Evolutionary conservation across 371 early-diverging fungal species (phyloP), one percentile per base, ranked within the genome.

Genomic region (Fennellomyces sp.): DNA sequence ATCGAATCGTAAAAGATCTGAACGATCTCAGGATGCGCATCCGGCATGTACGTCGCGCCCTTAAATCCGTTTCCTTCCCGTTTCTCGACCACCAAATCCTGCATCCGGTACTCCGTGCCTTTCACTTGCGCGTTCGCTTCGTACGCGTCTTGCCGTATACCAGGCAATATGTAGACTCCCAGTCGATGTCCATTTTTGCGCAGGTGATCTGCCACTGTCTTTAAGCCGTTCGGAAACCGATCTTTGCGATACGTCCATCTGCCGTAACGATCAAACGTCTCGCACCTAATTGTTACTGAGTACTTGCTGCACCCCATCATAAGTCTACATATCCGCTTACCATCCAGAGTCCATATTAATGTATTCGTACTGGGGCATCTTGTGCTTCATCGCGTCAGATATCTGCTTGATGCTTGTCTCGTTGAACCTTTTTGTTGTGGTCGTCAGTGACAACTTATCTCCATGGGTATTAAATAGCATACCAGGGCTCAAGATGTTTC

Each of bases 271-370:
- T 78, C 79, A 45, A 65, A 70, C 2, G 62, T 60, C 31, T 71
- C 65, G 28, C 67, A 68, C 79, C 78, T 76, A 54, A 45, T 17
- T 7, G n/a, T 45, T 5, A 23, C 15, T 45, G 7, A 15, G 7
- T 45, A 17, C n/a, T n/a, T n/a, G n/a, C n/a, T n/a, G n/a, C n/a
- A n/a, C n/a, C n/a, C n/a, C n/a, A n/a, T n/a, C n/a, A n/a, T n/a
- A n/a, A n/a, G n/a, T n/a, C n/a, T n/a, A 10, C 13, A 15, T 7
- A 15, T 48, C 13, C 13, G 17, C 28, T 60, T 73, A 76, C 76
- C 78, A 78, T 63, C 79, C 79, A 30, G 79, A 75, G 63, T 78
- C 79, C 19, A 78, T 10, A 41, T 78, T 78, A 25, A 78, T 78
- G 31, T 73, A 78, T 56, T 75, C 69, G 36, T 75, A 78, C 29